Conservation (phyloP, 192 early-diverging fungal genomes). For the Mortierella alpina region DNA sequence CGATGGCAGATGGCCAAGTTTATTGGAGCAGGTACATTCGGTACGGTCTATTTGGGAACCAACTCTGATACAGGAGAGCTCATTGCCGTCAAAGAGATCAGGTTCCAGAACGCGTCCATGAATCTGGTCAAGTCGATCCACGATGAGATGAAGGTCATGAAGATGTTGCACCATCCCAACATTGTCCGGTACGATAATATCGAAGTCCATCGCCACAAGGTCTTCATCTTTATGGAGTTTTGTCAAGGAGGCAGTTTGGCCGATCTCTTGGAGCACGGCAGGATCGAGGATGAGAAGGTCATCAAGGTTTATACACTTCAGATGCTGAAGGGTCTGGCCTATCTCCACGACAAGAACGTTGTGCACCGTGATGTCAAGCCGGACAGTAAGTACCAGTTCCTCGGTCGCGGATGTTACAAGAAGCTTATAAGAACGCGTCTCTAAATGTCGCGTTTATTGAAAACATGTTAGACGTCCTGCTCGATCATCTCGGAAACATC, state of each 20-base stretch:
- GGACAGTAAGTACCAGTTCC: conserved; percentile 72
- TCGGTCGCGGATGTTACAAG: not conserved
- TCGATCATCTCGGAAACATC: conserved; percentile 81
- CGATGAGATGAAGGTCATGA: conserved; percentile 94
- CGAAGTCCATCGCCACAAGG: conserved; percentile 91
- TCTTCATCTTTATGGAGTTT: conserved; percentile 94
- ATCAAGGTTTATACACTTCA: conserved; percentile 82
- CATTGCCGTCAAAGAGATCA: conserved; percentile 95
- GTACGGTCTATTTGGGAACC: conserved; percentile 86
- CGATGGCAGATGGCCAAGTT: conserved; percentile 89
- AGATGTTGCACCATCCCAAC: conserved; percentile 88
- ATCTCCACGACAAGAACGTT: conserved; percentile 84
- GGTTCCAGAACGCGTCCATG: conserved; percentile 78
- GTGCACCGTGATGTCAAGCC: conserved; percentile 93
- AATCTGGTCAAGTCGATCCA: conserved; percentile 77
- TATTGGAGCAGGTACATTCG: conserved; percentile 89
- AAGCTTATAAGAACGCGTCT: too few species aligned
- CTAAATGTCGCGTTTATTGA: not conserved
- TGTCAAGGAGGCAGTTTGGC: conserved; percentile 82
- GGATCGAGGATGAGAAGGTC: conserved; percentile 79
- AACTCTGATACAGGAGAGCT: conserved; percentile 85
- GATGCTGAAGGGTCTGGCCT: conserved; percentile 85
- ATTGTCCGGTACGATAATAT: conserved; percentile 92
- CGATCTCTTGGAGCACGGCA: conserved; percentile 80
- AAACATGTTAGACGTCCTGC: conserved; percentile 71